Conservation (phyloP, 139 green algal species). For the Volvox africanus region DNA sequence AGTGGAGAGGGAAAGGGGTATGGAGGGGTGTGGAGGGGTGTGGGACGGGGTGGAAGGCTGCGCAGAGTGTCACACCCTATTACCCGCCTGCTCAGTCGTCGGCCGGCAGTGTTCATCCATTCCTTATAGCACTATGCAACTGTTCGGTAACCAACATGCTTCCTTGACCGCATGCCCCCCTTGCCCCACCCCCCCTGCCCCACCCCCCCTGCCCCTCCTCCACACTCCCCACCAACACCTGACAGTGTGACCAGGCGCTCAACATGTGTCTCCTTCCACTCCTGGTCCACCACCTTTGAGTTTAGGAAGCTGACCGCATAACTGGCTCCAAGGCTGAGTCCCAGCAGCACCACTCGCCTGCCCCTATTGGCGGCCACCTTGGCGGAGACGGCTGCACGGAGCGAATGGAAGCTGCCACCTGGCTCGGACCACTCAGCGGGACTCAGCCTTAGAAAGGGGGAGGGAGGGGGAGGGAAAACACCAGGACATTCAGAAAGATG, state of each 20-base stretch:
- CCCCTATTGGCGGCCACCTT: neutral
- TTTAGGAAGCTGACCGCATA: slow-evolving; percentile 24
- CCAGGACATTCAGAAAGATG: too few species aligned
- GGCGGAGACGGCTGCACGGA: neutral
- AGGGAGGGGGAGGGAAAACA: neutral
- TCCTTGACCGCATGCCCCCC: neutral
- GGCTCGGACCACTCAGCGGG: neutral
- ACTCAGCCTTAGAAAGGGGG: neutral
- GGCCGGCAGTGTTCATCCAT: too few species aligned
- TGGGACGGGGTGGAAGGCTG: neutral
- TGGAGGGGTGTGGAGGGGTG: neutral
- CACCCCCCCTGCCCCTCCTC: neutral
- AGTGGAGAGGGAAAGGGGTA: neutral
- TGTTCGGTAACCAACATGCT: neutral
- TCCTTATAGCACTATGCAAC: too few species aligned
- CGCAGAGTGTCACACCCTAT: too few species aligned
- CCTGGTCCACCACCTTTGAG: neutral
- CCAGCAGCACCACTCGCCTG: slow-evolving; percentile 32
- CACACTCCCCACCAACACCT: neutral
- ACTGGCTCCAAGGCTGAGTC: slow-evolving; percentile 31
- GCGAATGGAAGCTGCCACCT: slow-evolving; percentile 16
- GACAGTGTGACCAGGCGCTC: slow-evolving; percentile 21
- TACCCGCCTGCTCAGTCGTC: too few species aligned
- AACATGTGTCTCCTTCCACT: slow-evolving; percentile 31
- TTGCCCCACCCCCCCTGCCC: neutral